Base-by-base conservation (phyloP, 441 rosid species). In the Euphorbia neoarborescens region DNA sequence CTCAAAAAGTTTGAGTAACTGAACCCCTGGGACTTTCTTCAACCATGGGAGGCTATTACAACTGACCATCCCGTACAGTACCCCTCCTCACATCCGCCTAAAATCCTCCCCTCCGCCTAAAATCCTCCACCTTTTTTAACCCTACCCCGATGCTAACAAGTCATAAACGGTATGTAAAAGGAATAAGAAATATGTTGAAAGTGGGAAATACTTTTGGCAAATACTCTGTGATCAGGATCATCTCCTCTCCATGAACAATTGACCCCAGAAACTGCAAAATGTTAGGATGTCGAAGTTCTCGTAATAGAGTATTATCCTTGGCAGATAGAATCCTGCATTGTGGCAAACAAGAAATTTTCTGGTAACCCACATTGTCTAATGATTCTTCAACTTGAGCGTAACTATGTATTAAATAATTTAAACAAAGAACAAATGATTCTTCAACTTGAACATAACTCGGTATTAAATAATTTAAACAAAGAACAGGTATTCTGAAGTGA, bases 211-310 rank as follows among this genome's bases (percentile, higher is more conserved):
- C 91, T 59, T 79, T 78, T 7, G 91, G 80, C 53, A 84, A 76
- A 79, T 84, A 79, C 70, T 87, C 88, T 2, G 89, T 81, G 42
- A 85, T 85, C 38, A 87, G 70, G 71, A 81, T 81, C 84, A 83
- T 84, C 75, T 83, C 86, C 32, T 85, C 87, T 17, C 86, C 84
- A 1, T 80, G 82, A 50, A 84, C 86, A 73, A 85, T 83, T 4
- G 91, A 87, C 58, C 91, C 89, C 12, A 87, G 88, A 79, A 87
- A 85, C 80, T 85, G 89, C 79, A 85, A 62, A 37, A 87, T 87
- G 74, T 85, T 87, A 42, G 91, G 89, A 81, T 87, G 89, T 68
- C 87, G 78, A 64, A 87, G 86, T 69, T 87, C 86, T 25, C 80
- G 79, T 48, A 85, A 66, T 19, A 72, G 76, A 51, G 84, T 83